phyloP scores from a whole-genome alignment of 192 early-diverging fungal genomes.

The Mortierella alpina region DNA sequence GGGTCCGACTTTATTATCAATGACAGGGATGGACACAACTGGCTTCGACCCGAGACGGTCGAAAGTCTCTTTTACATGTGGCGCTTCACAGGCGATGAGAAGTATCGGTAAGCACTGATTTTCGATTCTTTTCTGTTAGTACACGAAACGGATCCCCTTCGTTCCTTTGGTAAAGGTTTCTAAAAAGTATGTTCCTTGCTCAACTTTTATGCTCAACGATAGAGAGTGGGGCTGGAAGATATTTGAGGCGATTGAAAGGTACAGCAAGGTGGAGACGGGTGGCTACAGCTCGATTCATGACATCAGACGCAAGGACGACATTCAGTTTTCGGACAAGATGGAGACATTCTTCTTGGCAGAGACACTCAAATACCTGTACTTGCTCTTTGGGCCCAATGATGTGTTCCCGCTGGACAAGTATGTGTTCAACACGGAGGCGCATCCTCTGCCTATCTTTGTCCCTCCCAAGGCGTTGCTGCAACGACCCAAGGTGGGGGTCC shows the following conservation, averaged over 20 bases:
- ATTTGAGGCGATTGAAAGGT: constrained; percentile 86
- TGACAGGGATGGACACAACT: constrained; percentile 74
- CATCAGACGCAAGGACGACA: constrained; percentile 55
- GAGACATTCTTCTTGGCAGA: constrained; percentile 89
- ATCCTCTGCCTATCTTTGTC: constrained; percentile 80
- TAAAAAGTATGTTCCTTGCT: constrained; percentile 2
- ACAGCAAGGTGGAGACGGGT: constrained; percentile 73
- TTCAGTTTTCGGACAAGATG: constrained; percentile 73
- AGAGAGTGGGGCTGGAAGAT: constrained; percentile 90
- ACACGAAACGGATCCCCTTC: not conserved
- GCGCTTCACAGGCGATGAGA: constrained; percentile 84
- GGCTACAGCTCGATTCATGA: constrained; percentile 70
- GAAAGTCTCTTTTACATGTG: constrained; percentile 91
- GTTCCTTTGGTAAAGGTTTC: constrained; percentile 6
- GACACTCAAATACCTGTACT: constrained; percentile 93
- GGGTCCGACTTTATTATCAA: constrained; percentile 75
- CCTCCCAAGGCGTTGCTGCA: constrained; percentile 30
- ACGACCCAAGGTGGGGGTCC: not conserved
- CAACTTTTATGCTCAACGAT: not conserved
- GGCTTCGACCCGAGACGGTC: constrained; percentile 90
- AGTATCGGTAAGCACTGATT: constrained; percentile 73
- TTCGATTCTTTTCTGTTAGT: not conserved
- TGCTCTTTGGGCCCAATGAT: constrained; percentile 81
- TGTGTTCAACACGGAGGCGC: constrained; percentile 96
- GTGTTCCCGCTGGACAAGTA: constrained; percentile 82